Base-by-base conservation (phyloP, 2,329 filamentous ascomycete species). In the Tricladium varicosporioides region DNA sequence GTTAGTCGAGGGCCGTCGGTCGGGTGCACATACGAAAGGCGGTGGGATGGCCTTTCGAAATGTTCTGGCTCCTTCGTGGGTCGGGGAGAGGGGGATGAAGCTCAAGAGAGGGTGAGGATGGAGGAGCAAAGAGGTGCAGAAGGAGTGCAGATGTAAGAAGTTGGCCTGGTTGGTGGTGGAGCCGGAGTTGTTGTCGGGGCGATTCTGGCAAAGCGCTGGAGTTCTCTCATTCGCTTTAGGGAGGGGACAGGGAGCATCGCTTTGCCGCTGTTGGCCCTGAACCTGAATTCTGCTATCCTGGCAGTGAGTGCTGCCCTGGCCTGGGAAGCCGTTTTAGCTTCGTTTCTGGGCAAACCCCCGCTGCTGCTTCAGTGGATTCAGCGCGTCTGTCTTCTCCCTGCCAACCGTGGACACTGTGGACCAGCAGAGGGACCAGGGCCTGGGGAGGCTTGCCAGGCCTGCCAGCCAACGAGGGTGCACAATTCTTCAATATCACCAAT, bases 1-100 rank as follows among this genome's bases (percentile, higher is more conserved):
- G 40, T 54, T 56, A 48, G 59, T 58, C 31, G 59, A 50, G 43
- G 44, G 50, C 48, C 42, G 56, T 46, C 44, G 15, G 51, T 61
- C 27, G 53, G 53, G 44, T 43, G 60, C 49, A 62, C 63, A 66
- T 61, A 60, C 59, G 63, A 65, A 64, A 60, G 63, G 65, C 59
- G 59, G 62, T 58, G 62, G 60, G 53, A 53, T 55, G 59, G 57
- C 65, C 65, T 59, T 61, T 63, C 61, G 60, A 59, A 49, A 58
- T 60, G 51, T 53, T 36, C 55, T 36, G 44, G 46, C 58, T 63
- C 53, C 61, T 49, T 46, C 47, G 22, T 18, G 18, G 54, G 58
- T 43, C 16, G 19, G 53, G 53, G 54, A 51, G 43, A 43, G 50
- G 55, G 27, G 27, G 11, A 46, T 44, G 53, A 59, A 51, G 15